Base-by-base conservation (phyloP, 2,329 filamentous ascomycete genomes). In the Pestalotiopsis sp. region DNA sequence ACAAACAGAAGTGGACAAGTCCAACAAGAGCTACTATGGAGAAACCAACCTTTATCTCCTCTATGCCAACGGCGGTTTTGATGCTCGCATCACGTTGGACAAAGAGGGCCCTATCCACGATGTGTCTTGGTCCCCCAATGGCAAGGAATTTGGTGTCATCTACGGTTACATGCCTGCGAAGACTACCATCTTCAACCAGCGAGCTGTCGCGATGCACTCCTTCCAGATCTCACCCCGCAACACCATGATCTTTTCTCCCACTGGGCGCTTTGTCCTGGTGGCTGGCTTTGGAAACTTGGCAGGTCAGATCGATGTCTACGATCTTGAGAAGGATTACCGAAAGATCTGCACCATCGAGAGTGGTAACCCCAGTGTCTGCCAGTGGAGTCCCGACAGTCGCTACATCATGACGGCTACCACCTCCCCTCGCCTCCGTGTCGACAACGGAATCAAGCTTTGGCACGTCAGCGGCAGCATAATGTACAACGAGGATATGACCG, bases 81-180 rank as follows among this genome's bases (percentile, higher is more conserved):
- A 99, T 81, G 96, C 95, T 69, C 91, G 96, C 75, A 91, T 99
- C 74, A 89, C 92, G 72, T 86, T 98, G 64, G 96, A 99, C 82
- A 98, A 98, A 84, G 95, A 98, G 79, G 96, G 96, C 0, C 96
- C 96, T 4, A 98, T 98, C 75, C 95, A 98, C 81, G 96, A 99
- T 78, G 95, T 99, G 58, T 90, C 93, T n/a, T 99, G 96, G 96
- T 98, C 94, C 60, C 95, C 96, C 62, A 98, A 96, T 82, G 97
- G 94, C 75, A 97, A 94, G 84, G 95, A 98, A 81, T 99, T 99
- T 77, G 95, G 94, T 78, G 96, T 99, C 39, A 91, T 98, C 17
- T 99, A 99, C 79, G 96, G 96, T 70, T 98, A 93, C 82, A 98
- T 98, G 94, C 96, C 96, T n/a, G 93, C 96, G 68, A 98, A 98